Percentiles rank a stretch among this genome's conserved stretches.
These are phyloP conservation scores for Aspergillus bertholletiae DNA, from an alignment of 495 filamentous ascomycete species.

Conservation along the genomic window DNA sequence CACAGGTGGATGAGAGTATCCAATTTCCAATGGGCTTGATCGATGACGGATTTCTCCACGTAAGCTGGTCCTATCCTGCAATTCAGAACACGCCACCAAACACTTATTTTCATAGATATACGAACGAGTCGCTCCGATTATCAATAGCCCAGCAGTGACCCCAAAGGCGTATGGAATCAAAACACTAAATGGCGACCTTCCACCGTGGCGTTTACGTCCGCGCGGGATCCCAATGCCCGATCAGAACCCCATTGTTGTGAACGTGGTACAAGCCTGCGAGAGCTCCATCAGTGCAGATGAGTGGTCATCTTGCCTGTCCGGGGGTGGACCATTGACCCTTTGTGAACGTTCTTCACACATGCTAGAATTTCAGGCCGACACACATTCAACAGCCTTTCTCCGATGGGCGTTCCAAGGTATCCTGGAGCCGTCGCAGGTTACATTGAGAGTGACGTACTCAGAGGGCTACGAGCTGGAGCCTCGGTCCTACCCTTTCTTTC, in stretches of 20 bases:
- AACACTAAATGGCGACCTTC: slow-evolving; percentile 33
- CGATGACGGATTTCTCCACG: slow-evolving; percentile 39
- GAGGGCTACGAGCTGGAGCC: slow-evolving; percentile 40
- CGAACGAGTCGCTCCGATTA: slow-evolving; percentile 26
- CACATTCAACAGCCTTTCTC: slow-evolving; percentile 36
- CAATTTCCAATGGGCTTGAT: slow-evolving; percentile 31
- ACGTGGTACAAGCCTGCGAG: slow-evolving; percentile 20
- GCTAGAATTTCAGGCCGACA: slow-evolving; percentile 32
- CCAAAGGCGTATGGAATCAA: slow-evolving; percentile 26
- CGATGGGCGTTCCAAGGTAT: slow-evolving; percentile 26
- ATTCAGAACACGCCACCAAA: neutral
- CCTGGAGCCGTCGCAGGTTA: slow-evolving; percentile 13
- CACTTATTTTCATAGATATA: slow-evolving; percentile 25
- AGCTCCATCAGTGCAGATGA: slow-evolving; percentile 9
- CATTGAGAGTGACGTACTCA: slow-evolving; percentile 32
- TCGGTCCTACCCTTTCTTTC: slow-evolving; percentile 35
- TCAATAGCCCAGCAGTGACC: neutral
- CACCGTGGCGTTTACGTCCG: slow-evolving; percentile 30
- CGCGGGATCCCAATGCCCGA: slow-evolving; percentile 33
- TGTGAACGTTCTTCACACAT: slow-evolving; percentile 19
- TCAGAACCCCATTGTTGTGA: slow-evolving; percentile 13
- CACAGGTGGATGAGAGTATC: slow-evolving; percentile 23
- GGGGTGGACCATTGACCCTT: slow-evolving; percentile 13
- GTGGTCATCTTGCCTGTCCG: slow-evolving; percentile 20
- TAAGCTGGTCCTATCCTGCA: slow-evolving; percentile 8